These are phyloP conservation scores for Colletotrichum sojae DNA, from an alignment of 2,329 filamentous ascomycete species.

Conservation along the genomic window DNA sequence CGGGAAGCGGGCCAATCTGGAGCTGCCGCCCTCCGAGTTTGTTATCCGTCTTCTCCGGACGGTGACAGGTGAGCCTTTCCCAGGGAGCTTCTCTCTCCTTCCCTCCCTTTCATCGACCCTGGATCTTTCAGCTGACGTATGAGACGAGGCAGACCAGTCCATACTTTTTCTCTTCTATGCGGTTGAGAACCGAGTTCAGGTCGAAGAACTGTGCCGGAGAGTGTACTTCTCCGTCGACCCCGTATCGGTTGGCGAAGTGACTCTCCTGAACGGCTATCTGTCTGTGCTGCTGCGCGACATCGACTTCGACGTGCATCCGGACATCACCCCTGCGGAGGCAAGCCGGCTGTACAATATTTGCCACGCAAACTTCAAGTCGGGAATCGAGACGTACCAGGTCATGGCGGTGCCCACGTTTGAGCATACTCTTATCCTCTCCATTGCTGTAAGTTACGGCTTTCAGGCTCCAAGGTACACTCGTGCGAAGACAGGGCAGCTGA, in stretches of 20 bases:
- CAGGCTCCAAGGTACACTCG: not conserved
- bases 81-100: no score
- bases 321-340: conserved; percentile 33
- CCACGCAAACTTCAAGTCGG: conserved; percentile 38
- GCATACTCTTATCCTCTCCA: conserved; percentile 37
- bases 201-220: conserved; percentile 40
- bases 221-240: conserved; percentile 43
- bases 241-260: conserved; percentile 39
- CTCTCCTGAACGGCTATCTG: conserved; percentile 39
- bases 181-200: conserved; percentile 34
- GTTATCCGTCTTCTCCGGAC: conserved; percentile 13
- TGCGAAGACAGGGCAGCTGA: not conserved
- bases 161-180: conserved; percentile 41
- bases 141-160: not conserved
- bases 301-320: conserved; percentile 27
- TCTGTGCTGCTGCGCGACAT: conserved; percentile 41
- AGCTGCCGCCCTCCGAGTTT: conserved; percentile 12
- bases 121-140: not conserved
- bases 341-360: conserved; percentile 28
- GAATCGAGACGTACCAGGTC: conserved; percentile 37
- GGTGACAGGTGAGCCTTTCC: not conserved
- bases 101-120: not conserved
- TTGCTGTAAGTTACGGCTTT: conserved; percentile 29
- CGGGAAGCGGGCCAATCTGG: not conserved
- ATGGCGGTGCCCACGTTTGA: conserved; percentile 40